A percentile compares a stretch with the other conserved stretches of the same genome.
Conservation (phyloP, 495 filamentous ascomycete genomes). For the Penicillium odoratum region DNA sequence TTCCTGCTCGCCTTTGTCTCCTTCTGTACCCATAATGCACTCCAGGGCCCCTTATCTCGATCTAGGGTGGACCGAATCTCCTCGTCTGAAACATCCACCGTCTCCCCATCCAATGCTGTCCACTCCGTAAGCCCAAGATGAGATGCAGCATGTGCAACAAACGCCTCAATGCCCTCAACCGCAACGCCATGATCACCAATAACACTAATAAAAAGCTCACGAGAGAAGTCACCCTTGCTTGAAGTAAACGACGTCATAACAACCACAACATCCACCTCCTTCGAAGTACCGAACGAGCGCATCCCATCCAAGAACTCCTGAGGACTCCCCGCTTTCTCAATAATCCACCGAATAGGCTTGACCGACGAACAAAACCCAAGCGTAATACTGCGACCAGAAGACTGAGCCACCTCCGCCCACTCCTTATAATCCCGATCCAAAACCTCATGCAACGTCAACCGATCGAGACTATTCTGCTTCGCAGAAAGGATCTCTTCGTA, state of each 20-base stretch:
- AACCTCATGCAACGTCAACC: conserved; percentile 69
- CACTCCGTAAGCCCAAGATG: conserved; percentile 60
- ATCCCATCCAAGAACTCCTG: conserved; percentile 50
- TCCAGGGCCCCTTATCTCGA: conserved; percentile 23
- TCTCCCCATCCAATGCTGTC: conserved; percentile 47
- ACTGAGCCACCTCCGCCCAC: conserved; percentile 60
- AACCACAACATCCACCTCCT: conserved; percentile 62
- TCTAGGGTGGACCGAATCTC: conserved; percentile 37
- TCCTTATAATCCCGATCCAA: conserved; percentile 91
- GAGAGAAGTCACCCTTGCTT: conserved; percentile 50
- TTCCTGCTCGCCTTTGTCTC: conserved; percentile 75
- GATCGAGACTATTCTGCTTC: conserved; percentile 68
- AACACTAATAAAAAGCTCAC: conserved; percentile 76
- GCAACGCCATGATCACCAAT: conserved; percentile 37
- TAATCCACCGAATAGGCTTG: conserved; percentile 62
- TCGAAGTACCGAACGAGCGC: conserved; percentile 50
- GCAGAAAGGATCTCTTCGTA: conserved; percentile 63
- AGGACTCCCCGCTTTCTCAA: conserved; percentile 50
- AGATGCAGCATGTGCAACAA: conserved; percentile 46
- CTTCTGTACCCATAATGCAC: conserved; percentile 65
- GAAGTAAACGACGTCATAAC: conserved; percentile 74
- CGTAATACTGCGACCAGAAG: conserved; percentile 32
- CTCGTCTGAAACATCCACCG: conserved; percentile 22
- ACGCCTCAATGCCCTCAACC: conserved; percentile 50
- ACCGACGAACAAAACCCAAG: conserved; percentile 78